Conservation (phyloP, 192 early-diverging fungal species). For the Rhizophagus sp. region DNA sequence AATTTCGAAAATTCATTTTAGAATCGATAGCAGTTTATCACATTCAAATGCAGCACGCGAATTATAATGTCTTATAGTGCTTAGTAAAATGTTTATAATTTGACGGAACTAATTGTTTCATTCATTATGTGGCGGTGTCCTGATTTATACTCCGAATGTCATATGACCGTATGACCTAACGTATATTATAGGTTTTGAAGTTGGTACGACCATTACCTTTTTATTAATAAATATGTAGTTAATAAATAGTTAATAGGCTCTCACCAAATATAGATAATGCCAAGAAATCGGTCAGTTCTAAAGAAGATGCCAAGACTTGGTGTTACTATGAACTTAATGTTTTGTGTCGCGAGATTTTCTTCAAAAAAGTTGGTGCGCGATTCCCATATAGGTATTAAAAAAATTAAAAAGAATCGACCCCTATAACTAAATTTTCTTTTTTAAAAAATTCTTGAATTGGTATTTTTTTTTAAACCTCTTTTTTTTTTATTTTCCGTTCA, state of each 20-base stretch:
- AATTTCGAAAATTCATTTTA: too few relatives aligned
- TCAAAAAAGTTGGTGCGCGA: not conserved
- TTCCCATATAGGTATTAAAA: not conserved
- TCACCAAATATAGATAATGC: not conserved
- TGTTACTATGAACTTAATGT: not conserved
- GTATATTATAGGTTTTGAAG: too few relatives aligned
- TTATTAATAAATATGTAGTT: not conserved
- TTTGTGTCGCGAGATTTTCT: not conserved
- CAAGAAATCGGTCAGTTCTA: not conserved
- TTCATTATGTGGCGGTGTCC: too few relatives aligned
- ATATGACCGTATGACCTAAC: too few relatives aligned
- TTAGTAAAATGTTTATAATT: too few relatives aligned
- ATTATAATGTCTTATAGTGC: too few relatives aligned
- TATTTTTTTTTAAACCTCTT: not conserved
- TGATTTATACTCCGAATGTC: too few relatives aligned
- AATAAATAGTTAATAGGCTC: not conserved
- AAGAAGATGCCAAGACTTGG: not conserved
- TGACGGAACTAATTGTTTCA: too few relatives aligned
- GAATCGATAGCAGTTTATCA: too few relatives aligned
- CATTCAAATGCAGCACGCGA: too few relatives aligned
- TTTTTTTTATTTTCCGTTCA: not conserved
- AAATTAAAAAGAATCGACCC: not conserved
- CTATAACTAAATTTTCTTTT: not conserved
- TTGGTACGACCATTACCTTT: too few relatives aligned
- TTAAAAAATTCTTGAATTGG: not conserved